phyloP scores from a whole-genome alignment of 768 basidiomycete genomes.

The Lactarius pseudohatsudake region DNA sequence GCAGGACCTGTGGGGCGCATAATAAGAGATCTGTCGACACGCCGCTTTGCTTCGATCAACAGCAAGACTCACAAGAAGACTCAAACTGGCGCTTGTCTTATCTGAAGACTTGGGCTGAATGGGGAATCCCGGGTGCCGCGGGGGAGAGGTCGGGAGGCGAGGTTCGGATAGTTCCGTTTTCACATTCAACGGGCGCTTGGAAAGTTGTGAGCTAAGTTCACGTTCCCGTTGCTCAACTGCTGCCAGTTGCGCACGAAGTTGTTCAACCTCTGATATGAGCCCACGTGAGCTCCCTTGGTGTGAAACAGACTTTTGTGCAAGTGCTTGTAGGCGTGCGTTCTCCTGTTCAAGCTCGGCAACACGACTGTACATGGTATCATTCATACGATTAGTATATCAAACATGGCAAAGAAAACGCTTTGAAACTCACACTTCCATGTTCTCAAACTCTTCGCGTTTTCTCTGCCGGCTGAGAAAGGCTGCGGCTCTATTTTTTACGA shows the following conservation, averaged over 20 bases:
- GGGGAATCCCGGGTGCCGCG: slow-evolving; percentile 37
- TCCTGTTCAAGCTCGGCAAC: slow-evolving; percentile 84
- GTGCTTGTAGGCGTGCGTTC: slow-evolving; percentile 66
- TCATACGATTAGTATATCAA: slow-evolving; percentile 11
- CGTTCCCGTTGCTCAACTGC: slow-evolving; percentile 66
- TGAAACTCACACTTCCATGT: slow-evolving; percentile 79
- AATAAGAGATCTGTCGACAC: slow-evolving; percentile 29
- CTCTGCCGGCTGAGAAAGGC: slow-evolving; percentile 89
- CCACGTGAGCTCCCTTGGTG: slow-evolving; percentile 36
- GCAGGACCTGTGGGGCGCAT: slow-evolving; percentile 54
- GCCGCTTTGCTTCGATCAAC: slow-evolving; percentile 20
- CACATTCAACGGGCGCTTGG: slow-evolving; percentile 39
- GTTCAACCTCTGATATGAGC: slow-evolving; percentile 61
- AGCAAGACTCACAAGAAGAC: slow-evolving; percentile 60
- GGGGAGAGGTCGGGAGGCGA: slow-evolving; percentile 44
- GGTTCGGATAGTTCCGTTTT: slow-evolving; percentile 63
- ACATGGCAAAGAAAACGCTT: slow-evolving; percentile 21
- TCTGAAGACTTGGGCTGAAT: slow-evolving; percentile 50
- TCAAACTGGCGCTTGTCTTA: slow-evolving; percentile 53
- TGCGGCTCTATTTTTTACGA: slow-evolving; percentile 90
- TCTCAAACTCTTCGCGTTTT: slow-evolving; percentile 90
- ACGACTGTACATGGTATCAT: slow-evolving; percentile 49
- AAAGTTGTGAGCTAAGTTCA: slow-evolving; percentile 62
- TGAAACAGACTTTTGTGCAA: slow-evolving; percentile 48
- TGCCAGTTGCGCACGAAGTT: slow-evolving; percentile 62